These are phyloP conservation scores for Thoreauomyces humboldtii DNA, from an alignment of 192 early-diverging fungal genomes.

Conservation along the genomic window DNA sequence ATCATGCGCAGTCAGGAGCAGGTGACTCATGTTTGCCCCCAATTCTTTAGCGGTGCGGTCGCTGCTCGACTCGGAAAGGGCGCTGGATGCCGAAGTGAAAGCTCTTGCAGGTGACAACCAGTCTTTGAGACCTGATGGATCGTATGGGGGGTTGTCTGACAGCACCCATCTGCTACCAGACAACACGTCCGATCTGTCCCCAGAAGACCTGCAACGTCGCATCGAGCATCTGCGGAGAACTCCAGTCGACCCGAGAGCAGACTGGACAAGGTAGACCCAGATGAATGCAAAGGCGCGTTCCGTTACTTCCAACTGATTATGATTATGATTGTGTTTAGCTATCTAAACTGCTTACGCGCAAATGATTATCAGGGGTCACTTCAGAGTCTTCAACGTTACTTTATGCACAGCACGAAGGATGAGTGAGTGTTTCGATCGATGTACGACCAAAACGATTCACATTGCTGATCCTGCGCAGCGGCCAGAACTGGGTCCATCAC, in stretches of 20 bases:
- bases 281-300: no score
- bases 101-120: constrained; percentile 1
- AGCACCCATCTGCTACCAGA: background rate
- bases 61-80: background rate
- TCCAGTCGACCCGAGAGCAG: background rate
- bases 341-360: constrained; percentile 8
- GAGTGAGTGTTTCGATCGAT: background rate
- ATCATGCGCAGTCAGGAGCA: background rate
- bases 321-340: constrained; percentile 4
- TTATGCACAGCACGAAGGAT: background rate
- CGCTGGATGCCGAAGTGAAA: background rate
- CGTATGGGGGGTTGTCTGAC: background rate
- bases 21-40: background rate
- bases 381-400: background rate
- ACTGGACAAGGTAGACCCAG: background rate
- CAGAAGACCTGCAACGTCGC: background rate
- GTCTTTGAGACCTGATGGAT: background rate
- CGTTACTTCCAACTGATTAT: no score
- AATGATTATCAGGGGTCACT: background rate
- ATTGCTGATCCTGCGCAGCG: background rate
- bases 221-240: background rate
- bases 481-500: constrained; percentile 7
- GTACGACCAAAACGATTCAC: no score
- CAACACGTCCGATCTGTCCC: background rate
- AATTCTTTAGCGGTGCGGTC: background rate